Percentiles rank a stretch among this genome's conserved stretches.
phyloP scores from a whole-genome alignment of 1,284 basidiomycete species.

The Sporisorium sorghi region DNA sequence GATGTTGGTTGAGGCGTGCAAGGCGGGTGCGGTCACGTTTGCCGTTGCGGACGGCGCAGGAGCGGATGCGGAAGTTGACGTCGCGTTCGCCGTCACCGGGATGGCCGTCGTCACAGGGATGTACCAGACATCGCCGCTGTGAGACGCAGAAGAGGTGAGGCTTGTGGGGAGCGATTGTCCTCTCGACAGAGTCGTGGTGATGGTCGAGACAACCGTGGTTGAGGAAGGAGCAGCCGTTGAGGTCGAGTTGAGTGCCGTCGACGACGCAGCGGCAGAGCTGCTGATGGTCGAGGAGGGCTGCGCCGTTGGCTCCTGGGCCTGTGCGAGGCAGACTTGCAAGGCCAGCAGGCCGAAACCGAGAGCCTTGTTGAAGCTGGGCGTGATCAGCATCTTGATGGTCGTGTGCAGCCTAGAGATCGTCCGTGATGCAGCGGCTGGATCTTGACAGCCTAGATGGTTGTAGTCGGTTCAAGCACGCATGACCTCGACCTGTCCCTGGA shows the following conservation, averaged over 20 bases:
- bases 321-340: constrained; percentile 15
- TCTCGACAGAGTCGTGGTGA: constrained; percentile 39
- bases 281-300: constrained; percentile 22
- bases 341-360: constrained; percentile 16
- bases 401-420: too few species aligned
- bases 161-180: constrained; percentile 44
- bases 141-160: constrained; percentile 33
- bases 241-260: constrained; percentile 8
- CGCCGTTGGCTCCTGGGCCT: constrained; percentile 16
- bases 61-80: constrained; percentile 7
- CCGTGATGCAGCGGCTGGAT: neutral
- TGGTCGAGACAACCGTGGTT: constrained; percentile 28
- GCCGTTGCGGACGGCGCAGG: constrained; percentile 12
- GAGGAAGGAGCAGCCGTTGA: constrained; percentile 6
- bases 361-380: constrained; percentile 4
- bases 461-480: constrained; percentile 3
- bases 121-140: constrained; percentile 37
- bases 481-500: neutral
- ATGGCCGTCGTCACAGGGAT: constrained; percentile 38
- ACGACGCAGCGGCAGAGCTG: constrained; percentile 10
- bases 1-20: constrained; percentile 8
- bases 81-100: constrained; percentile 14
- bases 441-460: neutral
- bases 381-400: constrained; percentile 22
- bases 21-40: constrained; percentile 11